Conservation (phyloP, 164 flowering plant species). For the grape (Vitis vinifera) region ASM3070453v1 NC_081812.1:16785001-16785500, state of each 20-base stretch:
- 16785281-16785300: too few species aligned
- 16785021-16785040: too few species aligned
- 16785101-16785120: constrained; percentile 31
- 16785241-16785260: too few species aligned
- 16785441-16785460: constrained; percentile 7
- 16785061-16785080: too few species aligned
- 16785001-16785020: too few species aligned
- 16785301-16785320: too few species aligned
- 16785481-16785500: constrained; percentile 73
- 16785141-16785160: constrained; percentile 44
- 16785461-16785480: constrained; percentile 69
- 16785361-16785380: neutral
- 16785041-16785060: too few species aligned
- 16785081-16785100: neutral
- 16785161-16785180: constrained; percentile 21
- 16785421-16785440: neutral
- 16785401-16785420: neutral
- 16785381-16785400: too few species aligned
- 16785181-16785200: constrained; percentile 94
- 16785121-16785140: constrained; percentile 41
- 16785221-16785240: neutral
- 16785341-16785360: neutral
- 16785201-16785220: constrained; percentile 84
- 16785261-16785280: too few species aligned
- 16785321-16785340: too few species aligned